These are phyloP conservation scores for Trypanosoma caninum DNA, from an alignment of 208 protist species.

Conservation along the genomic window DNA sequence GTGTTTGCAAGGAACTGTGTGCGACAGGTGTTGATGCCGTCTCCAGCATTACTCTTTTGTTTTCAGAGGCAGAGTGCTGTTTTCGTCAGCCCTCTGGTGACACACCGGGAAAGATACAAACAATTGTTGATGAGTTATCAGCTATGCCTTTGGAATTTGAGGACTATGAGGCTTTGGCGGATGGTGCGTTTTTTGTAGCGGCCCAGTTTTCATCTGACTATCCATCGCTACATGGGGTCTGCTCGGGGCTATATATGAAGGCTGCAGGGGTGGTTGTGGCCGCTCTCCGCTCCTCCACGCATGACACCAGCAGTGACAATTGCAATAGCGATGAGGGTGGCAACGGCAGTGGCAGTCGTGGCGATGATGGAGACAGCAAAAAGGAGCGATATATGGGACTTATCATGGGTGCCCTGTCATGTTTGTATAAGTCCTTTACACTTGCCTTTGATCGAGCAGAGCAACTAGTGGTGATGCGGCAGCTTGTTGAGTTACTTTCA, in stretches of 20 bases:
- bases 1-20: constrained; percentile 11
- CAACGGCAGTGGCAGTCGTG: too few relatives aligned
- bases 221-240: constrained; percentile 12
- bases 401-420: constrained; percentile 20
- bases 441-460: constrained; percentile 17
- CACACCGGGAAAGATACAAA: constrained; percentile 7
- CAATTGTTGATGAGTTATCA: constrained; percentile 11
- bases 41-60: constrained; percentile 13
- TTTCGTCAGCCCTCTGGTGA: constrained; percentile 12
- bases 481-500: constrained; percentile 14
- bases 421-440: constrained; percentile 24
- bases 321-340: too few relatives aligned
- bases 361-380: too few relatives aligned
- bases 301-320: too few relatives aligned
- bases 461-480: constrained; percentile 9
- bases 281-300: neutral
- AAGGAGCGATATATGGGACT: neutral
- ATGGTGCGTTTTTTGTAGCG: constrained; percentile 14
- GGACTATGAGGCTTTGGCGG: constrained; percentile 18
- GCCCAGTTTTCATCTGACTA: constrained; percentile 5
- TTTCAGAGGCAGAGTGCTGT: constrained; percentile 16
- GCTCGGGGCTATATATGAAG: constrained; percentile 15
- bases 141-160: constrained; percentile 3
- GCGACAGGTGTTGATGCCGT: neutral
- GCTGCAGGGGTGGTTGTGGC: constrained; percentile 2